Evolutionary conservation across 768 basidiomycete genomes (phyloP).

Genomic region (Mycena polygramma): DNA sequence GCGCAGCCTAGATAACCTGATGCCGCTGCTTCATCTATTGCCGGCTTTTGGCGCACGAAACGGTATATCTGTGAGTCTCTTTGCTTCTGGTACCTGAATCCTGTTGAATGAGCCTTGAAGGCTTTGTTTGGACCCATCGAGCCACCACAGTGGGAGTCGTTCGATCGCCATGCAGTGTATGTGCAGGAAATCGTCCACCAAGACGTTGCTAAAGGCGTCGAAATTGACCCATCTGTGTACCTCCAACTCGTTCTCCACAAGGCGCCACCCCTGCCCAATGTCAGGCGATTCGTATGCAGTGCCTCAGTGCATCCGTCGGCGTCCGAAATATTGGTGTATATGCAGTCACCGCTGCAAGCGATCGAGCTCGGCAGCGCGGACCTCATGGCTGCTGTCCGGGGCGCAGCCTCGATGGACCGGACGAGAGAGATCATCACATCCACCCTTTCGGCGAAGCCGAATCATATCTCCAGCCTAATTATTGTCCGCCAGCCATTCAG

Average conservation of each 20-base stretch:
- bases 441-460: not conserved
- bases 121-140: not conserved
- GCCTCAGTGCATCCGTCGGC: not conserved
- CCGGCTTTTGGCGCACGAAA: constrained; percentile 4
- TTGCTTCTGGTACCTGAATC: not conserved
- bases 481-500: not conserved
- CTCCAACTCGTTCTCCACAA: constrained; percentile 2
- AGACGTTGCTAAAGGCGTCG: not conserved
- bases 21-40: constrained; percentile 10
- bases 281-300: constrained; percentile 3
- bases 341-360: constrained; percentile 15
- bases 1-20: constrained; percentile 17
- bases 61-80: constrained; percentile 10
- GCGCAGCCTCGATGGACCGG: not conserved
- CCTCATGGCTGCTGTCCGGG: not conserved
- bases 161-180: constrained; percentile 13
- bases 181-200: constrained; percentile 16
- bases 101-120: not conserved
- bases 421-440: not conserved
- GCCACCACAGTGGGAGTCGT: not conserved
- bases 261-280: constrained; percentile 8
- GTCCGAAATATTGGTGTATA: constrained; percentile 12
- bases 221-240: constrained; percentile 19
- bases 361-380: not conserved
- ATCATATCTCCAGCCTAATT: constrained; percentile 8